Conservation (phyloP, 1,284 basidiomycete genomes). For the Grifola frondosa region DNA sequence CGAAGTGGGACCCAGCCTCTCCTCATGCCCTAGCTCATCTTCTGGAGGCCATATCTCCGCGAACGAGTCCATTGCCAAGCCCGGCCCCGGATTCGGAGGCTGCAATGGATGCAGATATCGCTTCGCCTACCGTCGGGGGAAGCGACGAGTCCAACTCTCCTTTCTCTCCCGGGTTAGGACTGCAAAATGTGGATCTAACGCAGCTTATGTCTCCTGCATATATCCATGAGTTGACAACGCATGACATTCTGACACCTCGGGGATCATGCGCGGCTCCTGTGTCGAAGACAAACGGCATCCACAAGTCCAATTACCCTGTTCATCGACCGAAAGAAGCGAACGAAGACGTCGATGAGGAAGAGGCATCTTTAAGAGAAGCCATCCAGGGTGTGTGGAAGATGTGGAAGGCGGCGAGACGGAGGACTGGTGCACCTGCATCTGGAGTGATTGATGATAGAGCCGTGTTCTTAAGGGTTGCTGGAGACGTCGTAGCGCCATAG, state of each 20-base stretch:
- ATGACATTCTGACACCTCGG: too few relatives aligned
- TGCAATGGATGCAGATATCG: constrained; percentile 14
- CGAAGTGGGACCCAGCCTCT: constrained; percentile 33
- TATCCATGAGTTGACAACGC: too few relatives aligned
- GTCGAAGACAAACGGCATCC: background rate
- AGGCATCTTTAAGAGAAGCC: constrained; percentile 35
- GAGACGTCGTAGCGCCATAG: constrained; percentile 21
- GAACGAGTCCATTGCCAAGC: constrained; percentile 22
- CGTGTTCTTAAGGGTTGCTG: constrained; percentile 29
- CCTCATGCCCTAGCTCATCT: constrained; percentile 29
- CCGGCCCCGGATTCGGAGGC: constrained; percentile 13
- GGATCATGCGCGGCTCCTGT: background rate
- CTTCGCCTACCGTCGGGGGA: constrained; percentile 25
- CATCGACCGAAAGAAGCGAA: too few relatives aligned
- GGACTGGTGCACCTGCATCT: background rate
- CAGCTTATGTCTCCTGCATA: too few relatives aligned
- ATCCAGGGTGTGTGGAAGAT: constrained; percentile 51
- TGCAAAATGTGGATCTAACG: constrained; percentile 7
- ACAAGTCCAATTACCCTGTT: background rate
- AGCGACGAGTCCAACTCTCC: constrained; percentile 26
- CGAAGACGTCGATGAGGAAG: constrained; percentile 14
- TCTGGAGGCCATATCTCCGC: constrained; percentile 30
- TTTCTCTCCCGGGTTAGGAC: constrained; percentile 14
- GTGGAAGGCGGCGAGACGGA: constrained; percentile 41
- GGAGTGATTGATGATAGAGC: constrained; percentile 17